Evolutionary conservation across 345 rosid genomes (phyloP).

Genomic region (Euphorbia tirucalli): DNA sequence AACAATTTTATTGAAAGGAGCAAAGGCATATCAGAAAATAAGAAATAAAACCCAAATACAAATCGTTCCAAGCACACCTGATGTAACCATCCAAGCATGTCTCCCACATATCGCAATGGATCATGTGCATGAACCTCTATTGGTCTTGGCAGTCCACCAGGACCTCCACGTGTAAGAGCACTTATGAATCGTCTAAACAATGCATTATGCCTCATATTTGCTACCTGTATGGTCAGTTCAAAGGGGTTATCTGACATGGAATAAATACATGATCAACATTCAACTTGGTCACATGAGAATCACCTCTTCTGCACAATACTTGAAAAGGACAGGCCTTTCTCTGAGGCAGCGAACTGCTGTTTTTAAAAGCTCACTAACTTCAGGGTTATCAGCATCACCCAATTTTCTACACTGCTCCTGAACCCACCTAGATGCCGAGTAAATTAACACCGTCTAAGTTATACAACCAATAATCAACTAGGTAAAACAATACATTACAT

Average conservation of each 20-base stretch:
- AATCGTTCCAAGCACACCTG: conserved; percentile 55
- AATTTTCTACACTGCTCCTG: conserved; percentile 95
- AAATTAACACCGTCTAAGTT: conserved; percentile 4
- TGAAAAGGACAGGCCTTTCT: conserved; percentile 95
- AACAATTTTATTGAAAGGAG: neutral
- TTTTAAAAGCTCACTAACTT: conserved; percentile 77
- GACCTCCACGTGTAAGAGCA: conserved; percentile 99
- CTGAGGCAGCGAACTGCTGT: conserved; percentile 83
- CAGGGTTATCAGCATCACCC: conserved; percentile 94
- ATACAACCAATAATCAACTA: neutral
- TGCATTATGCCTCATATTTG: conserved; percentile 94
- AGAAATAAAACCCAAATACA: conserved; percentile 17
- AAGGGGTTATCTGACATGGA: conserved; percentile 10
- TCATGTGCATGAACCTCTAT: conserved; percentile 99
- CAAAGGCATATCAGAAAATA: conserved; percentile 5
- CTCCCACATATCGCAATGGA: conserved; percentile 94
- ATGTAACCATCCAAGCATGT: conserved; percentile 99
- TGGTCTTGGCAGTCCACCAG: conserved; percentile 97
- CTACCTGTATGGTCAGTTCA: conserved; percentile 54
- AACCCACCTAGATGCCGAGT: conserved; percentile 75
- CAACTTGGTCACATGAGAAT: conserved; percentile 22
- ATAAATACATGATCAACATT: neutral
- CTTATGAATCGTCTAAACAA: conserved; percentile 95
- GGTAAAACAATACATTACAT: neutral
- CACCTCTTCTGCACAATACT: conserved; percentile 99